Base-by-base conservation (phyloP, 2,329 filamentous ascomycete genomes). In the Cladophialophora carrionii region DNA sequence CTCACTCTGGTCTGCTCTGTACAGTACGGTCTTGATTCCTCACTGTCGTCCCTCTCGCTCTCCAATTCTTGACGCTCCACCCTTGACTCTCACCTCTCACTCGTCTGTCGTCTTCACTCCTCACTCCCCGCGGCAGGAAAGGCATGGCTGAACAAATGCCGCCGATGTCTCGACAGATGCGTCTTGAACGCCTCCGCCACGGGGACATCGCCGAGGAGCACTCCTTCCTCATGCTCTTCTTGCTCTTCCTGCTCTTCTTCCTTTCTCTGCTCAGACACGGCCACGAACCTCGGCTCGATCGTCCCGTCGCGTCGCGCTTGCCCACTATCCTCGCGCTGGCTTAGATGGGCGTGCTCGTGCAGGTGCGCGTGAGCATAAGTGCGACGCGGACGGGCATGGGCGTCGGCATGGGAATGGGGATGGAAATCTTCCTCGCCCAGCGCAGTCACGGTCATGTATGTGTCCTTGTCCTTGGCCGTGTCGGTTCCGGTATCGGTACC, bases 391-490 rank as follows among this genome's bases (percentile, higher is more conserved):
- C 32, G 32, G n/a, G n/a, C n/a, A 29, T 29, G 26, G 6, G 26
- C n/a, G 6, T 29, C 3, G 6, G 26, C 26, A 29, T 29, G 26
- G 6, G 26, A 3, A 29, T 6, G 26, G 26, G 41, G 51, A 24
- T 32, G 31, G 43, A 60, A 60, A n/a, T 60, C 29, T 6, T 60
- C 24, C 14, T 52, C 41, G 3, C 57, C 32, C 5, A 60, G 48
- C 24, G 57, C 57, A 2, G 26, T 20, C 26, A 60, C 57, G 29
- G 57, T 59, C 43, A 46, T 37, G 20, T 37, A 51, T 34, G 41
- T 57, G 41, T 43, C 26, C 26, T 31, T 46, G 52, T 54, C 37
- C 8, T 31, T 32, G 8, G 17, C 1, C 8, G 54, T 17, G 14
- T 8, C 54, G 4, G 54, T 14, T 20, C 22, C 34, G 2, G 3